Evolutionary conservation across 352 stramenopile species (phyloP), one percentile per base, ranked within the genome.

Genomic region (Phytophthora kernoviae): DNA sequence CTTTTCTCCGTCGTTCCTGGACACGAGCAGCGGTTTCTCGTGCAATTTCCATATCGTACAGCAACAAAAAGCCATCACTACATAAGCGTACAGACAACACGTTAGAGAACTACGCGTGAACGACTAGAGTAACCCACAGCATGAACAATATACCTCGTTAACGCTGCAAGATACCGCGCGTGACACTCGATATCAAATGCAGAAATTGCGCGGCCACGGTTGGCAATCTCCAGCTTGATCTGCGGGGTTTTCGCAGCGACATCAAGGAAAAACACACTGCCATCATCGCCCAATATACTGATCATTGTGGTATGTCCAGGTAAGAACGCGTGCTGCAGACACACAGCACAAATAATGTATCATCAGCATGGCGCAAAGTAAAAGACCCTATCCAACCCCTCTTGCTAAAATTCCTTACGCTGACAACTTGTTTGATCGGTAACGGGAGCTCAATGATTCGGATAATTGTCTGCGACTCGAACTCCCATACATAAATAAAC

Each of bases 401-500:
- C 24, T 30, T 22, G 18, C 1, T 24, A 8, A 1, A 33, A 17
- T 0, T 1, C 73, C 75, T 49, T 67, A 95, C 84, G 27, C 55
- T 81, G 24, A 81, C 27, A 27, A 93, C 81, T 51, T 84, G 65
- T 43, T 88, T 79, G 34, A 93, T 86, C 10, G 82, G 82, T 2
- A 66, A 32, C n/a, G 87, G 82, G 9, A 95, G 68, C 45, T 95
- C 84, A 36, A 95, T 95, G 41, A 95, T 92, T 3, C 87, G 82
- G 53, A 91, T 81, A 45, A 95, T 90, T 18, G 78, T 91, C 59
- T 95, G 84, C 3, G 84, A 86, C 48, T 95, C 79, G 40, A 95
- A 87, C 24, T 86, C 80, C 84, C 87, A 93, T 39, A 93, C 80
- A 18, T 93, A 95, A 41, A 95, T 77, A 57, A 83, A 90, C n/a